Base-by-base conservation (phyloP, 305 asterid species). In the Plantago lanceolata region DNA sequence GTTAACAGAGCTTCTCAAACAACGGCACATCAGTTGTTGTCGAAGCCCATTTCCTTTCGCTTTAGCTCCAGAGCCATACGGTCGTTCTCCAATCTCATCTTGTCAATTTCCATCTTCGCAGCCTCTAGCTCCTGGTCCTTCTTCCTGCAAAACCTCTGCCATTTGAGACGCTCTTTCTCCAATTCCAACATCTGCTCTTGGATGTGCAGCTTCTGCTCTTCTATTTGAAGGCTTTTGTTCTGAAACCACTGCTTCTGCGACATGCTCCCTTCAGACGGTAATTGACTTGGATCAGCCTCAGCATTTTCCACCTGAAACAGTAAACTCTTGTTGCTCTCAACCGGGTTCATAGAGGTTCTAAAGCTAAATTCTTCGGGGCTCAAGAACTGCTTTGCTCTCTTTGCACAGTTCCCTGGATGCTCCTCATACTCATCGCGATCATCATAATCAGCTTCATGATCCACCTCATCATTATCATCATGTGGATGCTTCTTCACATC, bases 1-100 rank as follows among this genome's bases (percentile, higher is more conserved):
- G 2, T 35, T 24, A 19, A 7, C 3, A 31, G 47, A 51, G 13
- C n/a, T 14, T 33, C 31, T 31, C 20, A 40, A 63, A 54, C 61
- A 48, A 53, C 18, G 18, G 33, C 17, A 9, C 20, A 8, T 50
- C 69, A 85, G 52, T 45, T 74, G 67, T 65, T 68, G n/a, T 75
- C 84, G 5, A 73, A 35, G 21, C 77, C 77, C 81, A 84, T 64
- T 74, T 84, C 93, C 89, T 74, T 84, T 48, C 65, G 86, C 74
- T 76, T 86, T 63, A 89, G 75, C 72, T 84, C 95, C 74, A 86
- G 58, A 18, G 75, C 81, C 87, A 86, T 68, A 9, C 82, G 81
- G 57, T 89, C 86, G 8, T 89, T 87, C 67, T 84, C 95, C 16
- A 84, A 92, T 64, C 78, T 88, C 88, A 88, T 84, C 71, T 85